Percentiles rank a stretch among this genome's conserved stretches.
Conservation (phyloP, 2,329 filamentous ascomycete genomes). For the Penicillium thymicola region DNA sequence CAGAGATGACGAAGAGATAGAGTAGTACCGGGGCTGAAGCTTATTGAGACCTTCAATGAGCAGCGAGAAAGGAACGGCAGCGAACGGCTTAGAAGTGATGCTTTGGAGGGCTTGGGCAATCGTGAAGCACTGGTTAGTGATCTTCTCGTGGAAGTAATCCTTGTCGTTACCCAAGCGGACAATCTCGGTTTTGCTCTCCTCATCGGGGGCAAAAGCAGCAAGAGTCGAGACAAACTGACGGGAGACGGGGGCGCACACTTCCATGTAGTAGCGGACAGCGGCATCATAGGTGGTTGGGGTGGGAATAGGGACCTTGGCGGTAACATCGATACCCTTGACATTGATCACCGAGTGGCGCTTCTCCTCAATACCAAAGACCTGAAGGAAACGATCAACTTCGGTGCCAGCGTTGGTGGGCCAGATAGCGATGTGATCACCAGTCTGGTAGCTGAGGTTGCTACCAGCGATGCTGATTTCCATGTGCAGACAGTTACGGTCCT, state of each 20-base stretch:
- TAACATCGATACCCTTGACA: conserved; percentile 88
- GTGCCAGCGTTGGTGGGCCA: conserved; percentile 95
- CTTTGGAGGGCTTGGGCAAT: conserved; percentile 78
- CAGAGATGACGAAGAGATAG: conserved; percentile 93
- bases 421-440: conserved; percentile 92
- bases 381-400: conserved; percentile 87
- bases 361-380: conserved; percentile 68
- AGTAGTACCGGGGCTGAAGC: conserved; percentile 97
- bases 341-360: conserved; percentile 81
- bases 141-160: conserved; percentile 88
- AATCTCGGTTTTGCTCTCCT: conserved; percentile 82
- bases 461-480: conserved; percentile 89
- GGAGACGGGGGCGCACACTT: conserved; percentile 91
- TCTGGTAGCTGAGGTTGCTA: conserved; percentile 89
- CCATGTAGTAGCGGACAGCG: conserved; percentile 90
- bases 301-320: conserved; percentile 95
- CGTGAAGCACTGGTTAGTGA: conserved; percentile 78
- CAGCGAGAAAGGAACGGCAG: conserved; percentile 84
- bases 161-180: conserved; percentile 85
- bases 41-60: conserved; percentile 92
- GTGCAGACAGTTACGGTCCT: conserved; percentile 92
- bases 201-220: conserved; percentile 83
- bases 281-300: conserved; percentile 96
- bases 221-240: conserved; percentile 89
- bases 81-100: conserved; percentile 73